These are phyloP conservation scores for Penicillium sp. DNA, from an alignment of 2,329 filamentous ascomycete species.

Conservation along the genomic window DNA sequence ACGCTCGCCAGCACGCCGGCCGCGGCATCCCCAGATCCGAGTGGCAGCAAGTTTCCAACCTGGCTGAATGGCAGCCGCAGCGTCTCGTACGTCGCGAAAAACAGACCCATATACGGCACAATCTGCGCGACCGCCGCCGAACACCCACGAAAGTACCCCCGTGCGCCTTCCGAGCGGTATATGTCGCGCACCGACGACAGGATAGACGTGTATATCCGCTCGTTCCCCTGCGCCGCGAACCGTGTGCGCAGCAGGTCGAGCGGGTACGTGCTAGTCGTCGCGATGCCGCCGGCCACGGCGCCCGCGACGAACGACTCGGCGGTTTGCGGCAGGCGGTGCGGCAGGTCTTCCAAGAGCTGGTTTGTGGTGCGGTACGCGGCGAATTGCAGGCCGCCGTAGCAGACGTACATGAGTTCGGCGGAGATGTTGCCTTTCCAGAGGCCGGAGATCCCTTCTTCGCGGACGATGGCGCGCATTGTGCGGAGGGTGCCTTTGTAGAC, in stretches of 20 bases:
- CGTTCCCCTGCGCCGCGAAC: constrained; percentile 87
- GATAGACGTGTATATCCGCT: constrained; percentile 74
- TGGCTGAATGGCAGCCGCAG: constrained; percentile 56
- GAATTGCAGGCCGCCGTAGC: constrained; percentile 88
- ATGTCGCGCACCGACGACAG: constrained; percentile 68
- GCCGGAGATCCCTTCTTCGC: constrained; percentile 75
- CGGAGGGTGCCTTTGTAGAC: constrained; percentile 68
- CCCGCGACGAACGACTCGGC: constrained; percentile 79
- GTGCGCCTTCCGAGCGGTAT: constrained; percentile 64
- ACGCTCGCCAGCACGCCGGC: constrained; percentile 78
- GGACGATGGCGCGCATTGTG: constrained; percentile 72
- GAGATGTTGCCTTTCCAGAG: constrained; percentile 98
- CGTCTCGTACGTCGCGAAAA: constrained; percentile 85
- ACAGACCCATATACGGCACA: constrained; percentile 93
- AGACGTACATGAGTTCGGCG: constrained; percentile 89
- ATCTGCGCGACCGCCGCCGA: constrained; percentile 80
- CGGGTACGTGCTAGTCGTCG: constrained; percentile 83
- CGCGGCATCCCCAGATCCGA: constrained; percentile 76
- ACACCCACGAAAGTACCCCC: constrained; percentile 85
- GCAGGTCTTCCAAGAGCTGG: constrained; percentile 57
- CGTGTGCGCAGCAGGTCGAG: constrained; percentile 88
- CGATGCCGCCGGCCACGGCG: constrained; percentile 73
- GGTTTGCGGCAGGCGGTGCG: constrained; percentile 57
- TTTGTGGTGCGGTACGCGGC: constrained; percentile 76
- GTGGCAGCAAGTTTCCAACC: constrained; percentile 49